Base-by-base conservation (phyloP, 1,284 basidiomycete genomes). In the Rhodotorula glutinis region DNA sequence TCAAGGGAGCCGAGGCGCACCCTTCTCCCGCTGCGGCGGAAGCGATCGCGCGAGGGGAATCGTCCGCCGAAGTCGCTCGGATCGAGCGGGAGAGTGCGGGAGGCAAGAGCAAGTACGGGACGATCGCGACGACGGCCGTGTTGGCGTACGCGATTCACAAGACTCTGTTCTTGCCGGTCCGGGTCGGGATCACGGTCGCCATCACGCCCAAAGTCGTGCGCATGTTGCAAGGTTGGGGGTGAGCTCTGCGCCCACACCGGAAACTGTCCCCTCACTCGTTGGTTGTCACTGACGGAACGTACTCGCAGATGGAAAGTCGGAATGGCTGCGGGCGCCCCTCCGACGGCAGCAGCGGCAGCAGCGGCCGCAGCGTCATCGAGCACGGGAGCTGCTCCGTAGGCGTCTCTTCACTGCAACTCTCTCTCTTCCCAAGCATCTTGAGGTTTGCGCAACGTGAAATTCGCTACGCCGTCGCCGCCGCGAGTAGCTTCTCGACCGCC, bases 71-170 rank as follows among this genome's bases (percentile, higher is more conserved):
- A 21, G 41, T 52, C 38, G 49, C 16, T 13, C 49, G 25, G 17
- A 38, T 30, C 38, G 49, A 41, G 11, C 10, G 19, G 17, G 57
- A 59, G 27, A 25, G 11, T n/a, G 21, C 41, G n/a, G 47, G 10
- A 8, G 54, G 30, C 1, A 17, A 62, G 47, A 49, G 33, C 27
- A 63, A 53, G 14, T 70, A 70, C 55, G 65, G 63, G 51, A 85
- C 89, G 38, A 80, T 97, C 13, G 94, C 91, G 79, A 92, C 94
- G 44, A 96, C 97, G 85, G 80, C 92, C 51, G 86, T 92, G 0
- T 82, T 98, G 67, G 95, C 96, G 11, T 98, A 94, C 79, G 90
- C 90, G 13, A 87, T 98, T 62, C 95, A 98, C 84, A 98, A 98
- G 81, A 96, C 92, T 0, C 78, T 92, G 0, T 88, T 98, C 76